Base-by-base conservation (phyloP, 441 rosid species). In the Euphorbia schlechtendalii region DNA sequence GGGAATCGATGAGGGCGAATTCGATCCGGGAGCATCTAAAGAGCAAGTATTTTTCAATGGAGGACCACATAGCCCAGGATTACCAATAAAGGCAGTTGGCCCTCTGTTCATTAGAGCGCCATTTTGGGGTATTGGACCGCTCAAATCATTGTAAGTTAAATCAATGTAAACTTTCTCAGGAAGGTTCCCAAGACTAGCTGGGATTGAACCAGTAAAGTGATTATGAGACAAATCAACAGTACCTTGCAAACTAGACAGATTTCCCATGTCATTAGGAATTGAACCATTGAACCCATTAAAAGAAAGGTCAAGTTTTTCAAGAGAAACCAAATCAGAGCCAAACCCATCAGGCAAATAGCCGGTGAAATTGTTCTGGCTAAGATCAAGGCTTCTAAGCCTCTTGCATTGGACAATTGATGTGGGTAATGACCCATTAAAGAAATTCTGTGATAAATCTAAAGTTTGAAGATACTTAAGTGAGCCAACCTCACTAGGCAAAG, bases 121-220 rank as follows among this genome's bases (percentile, higher is more conserved):
- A 45, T 82, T 93, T 69, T 87, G 99, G 65, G 99, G 97, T 77
- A 93, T 93, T 28, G 99, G 86, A 68, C 97, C 97, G 41, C 89
- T 85, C 74, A 93, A 83, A 67, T 90, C 84, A 71, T 93, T 93
- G 61, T 79, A 84, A 69, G 96, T 88, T 45, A 93, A 79, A 75
- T 91, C 96, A 69, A 89, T 86, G 69, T 94, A 94, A 62, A 91
- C 97, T 82, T 87, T 94, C 77, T 89, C 96, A n/a, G 96, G 96
- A 68, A 91, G 88, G 75, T 78, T 84, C 7, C 96, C 96, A 9
- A 94, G 80, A 27, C 88, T 83, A 76, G 90, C 79, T 7, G 98
- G 96, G 79, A 94, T 94, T 21, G 76, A 74, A 67, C 96, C 96
- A 34, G 70, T 38, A 67, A 94, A 89, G 48, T 69, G 69, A 75